These are phyloP conservation scores for Aspergillus kassunensis DNA, from an alignment of 495 filamentous ascomycete species.

Conservation along the genomic window DNA sequence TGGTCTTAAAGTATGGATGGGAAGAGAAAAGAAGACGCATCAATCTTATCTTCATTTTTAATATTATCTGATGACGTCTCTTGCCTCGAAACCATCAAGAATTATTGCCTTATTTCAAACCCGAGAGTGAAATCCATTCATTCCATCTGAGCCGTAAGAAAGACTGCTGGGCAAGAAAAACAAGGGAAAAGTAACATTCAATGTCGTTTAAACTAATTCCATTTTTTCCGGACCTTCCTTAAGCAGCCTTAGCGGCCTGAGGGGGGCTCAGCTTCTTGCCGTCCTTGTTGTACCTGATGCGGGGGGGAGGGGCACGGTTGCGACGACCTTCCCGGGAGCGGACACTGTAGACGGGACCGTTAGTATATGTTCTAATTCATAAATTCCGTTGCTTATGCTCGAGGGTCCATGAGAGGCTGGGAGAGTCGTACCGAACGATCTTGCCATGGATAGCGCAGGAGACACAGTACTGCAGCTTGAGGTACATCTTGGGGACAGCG, in stretches of 20 bases:
- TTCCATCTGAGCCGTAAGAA: constrained; percentile 23
- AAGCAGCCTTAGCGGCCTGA: constrained; percentile 66
- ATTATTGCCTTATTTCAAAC: constrained; percentile 13
- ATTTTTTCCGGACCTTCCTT: constrained; percentile 43
- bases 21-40: background rate
- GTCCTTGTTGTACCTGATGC: constrained; percentile 99
- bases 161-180: constrained; percentile 20
- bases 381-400: background rate
- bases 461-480: constrained; percentile 99
- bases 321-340: constrained; percentile 94
- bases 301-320: constrained; percentile 96
- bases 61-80: constrained; percentile 8
- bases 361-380: background rate
- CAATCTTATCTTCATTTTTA: constrained; percentile 14
- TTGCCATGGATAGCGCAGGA: constrained; percentile 99
- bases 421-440: constrained; percentile 90
- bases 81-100: constrained; percentile 3
- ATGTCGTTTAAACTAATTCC: constrained; percentile 30
- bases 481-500: constrained; percentile 99
- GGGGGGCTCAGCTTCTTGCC: constrained; percentile 99
- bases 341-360: constrained; percentile 58
- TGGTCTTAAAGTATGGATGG: too few relatives aligned
- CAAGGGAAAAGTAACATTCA: constrained; percentile 25
- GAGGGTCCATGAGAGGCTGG: background rate
- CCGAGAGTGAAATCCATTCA: constrained; percentile 28